Evolutionary conservation across 345 rosid genomes (phyloP).

Genomic region (Boechera divaricarpa): DNA sequence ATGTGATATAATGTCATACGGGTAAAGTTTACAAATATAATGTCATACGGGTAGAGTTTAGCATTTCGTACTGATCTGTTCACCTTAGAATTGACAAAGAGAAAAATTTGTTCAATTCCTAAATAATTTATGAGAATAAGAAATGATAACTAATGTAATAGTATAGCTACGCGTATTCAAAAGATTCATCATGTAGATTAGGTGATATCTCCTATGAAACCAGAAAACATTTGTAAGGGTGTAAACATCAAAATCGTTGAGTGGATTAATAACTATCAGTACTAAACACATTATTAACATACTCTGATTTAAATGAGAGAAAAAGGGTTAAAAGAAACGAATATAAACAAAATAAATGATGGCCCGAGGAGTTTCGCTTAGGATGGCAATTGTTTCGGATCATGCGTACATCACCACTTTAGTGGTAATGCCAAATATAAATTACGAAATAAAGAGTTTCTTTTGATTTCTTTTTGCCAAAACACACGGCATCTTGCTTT

Average conservation of each 20-base stretch:
- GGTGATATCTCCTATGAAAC: conserved; percentile 4
- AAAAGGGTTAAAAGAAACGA: conserved; percentile 24
- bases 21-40: too few relatives aligned
- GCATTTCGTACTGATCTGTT: too few relatives aligned
- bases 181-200: not conserved
- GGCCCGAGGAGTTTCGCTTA: conserved; percentile 40
- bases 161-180: not conserved
- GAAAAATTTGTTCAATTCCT: not conserved
- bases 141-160: not conserved
- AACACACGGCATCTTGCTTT: conserved; percentile 41
- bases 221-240: not conserved
- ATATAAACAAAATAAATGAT: conserved; percentile 14
- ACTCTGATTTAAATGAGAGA: conserved; percentile 3
- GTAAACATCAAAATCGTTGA: not conserved
- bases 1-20: too few relatives aligned
- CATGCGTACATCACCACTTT: conserved; percentile 41
- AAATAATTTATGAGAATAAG: not conserved
- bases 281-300: not conserved
- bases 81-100: too few relatives aligned
- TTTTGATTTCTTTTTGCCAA: conserved; percentile 26
- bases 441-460: conserved; percentile 18
- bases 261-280: conserved; percentile 11
- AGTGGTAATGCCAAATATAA: conserved; percentile 48
- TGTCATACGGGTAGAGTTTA: too few relatives aligned
- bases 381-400: conserved; percentile 40